A percentile compares a stretch with the other conserved stretches of the same genome.
phyloP scores from a whole-genome alignment of 352 stramenopile genomes.

The Globisporangium irregulare region DNA sequence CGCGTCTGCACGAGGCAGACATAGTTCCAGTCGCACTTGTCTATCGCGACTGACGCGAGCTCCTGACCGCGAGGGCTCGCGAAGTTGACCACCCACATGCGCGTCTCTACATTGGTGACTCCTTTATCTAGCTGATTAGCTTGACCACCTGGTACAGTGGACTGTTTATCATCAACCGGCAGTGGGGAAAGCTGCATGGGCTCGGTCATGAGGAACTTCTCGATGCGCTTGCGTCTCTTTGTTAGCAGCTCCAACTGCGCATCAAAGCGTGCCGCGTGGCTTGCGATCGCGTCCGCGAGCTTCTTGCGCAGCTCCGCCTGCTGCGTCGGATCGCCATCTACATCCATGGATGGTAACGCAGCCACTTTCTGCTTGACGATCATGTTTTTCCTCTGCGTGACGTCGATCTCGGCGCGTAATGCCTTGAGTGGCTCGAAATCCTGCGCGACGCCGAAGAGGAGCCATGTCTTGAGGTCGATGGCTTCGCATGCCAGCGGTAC shows the following conservation, averaged over 20 bases:
- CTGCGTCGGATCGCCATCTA: constrained; percentile 36
- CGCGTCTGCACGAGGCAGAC: constrained; percentile 57
- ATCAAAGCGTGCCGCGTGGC: constrained; percentile 37
- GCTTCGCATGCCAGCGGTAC: constrained; percentile 53
- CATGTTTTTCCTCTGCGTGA: constrained; percentile 35
- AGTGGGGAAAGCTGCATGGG: constrained; percentile 43
- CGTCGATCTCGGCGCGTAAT: constrained; percentile 32
- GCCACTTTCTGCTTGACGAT: constrained; percentile 55
- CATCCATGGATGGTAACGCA: constrained; percentile 43
- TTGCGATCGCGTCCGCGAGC: constrained; percentile 40
- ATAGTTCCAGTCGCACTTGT: constrained; percentile 65
- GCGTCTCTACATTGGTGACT: constrained; percentile 33
- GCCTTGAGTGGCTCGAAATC: constrained; percentile 53
- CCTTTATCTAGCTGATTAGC: neutral
- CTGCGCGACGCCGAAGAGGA: constrained; percentile 55
- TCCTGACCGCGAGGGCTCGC: constrained; percentile 42
- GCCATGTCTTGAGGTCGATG: constrained; percentile 50
- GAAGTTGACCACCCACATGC: constrained; percentile 54
- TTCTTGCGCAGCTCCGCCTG: constrained; percentile 58
- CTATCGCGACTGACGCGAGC: constrained; percentile 44
- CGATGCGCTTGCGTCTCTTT: constrained; percentile 34
- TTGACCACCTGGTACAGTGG: neutral
- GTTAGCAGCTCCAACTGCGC: constrained; percentile 33
- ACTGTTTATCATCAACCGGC: constrained; percentile 22
- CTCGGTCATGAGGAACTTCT: constrained; percentile 54